Evolutionary conservation across 805 yeast species (phyloP).

Genomic region (Naumovozyma baii): DNA sequence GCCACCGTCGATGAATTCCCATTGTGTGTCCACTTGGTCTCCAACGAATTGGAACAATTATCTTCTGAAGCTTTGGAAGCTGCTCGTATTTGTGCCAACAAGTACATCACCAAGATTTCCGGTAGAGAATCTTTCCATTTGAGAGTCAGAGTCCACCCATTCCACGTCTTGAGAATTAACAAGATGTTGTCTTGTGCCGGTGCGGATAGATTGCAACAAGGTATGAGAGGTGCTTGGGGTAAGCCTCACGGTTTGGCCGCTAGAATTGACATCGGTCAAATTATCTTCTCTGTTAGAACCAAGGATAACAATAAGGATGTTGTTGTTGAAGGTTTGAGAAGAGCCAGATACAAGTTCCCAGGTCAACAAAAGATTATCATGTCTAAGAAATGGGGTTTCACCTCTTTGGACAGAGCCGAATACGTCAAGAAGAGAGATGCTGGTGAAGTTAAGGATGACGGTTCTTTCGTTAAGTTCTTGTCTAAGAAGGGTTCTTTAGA

Average conservation of each 20-base stretch:
- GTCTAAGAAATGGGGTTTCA: slow-evolving; percentile 99
- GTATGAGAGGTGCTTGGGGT: slow-evolving; percentile 99
- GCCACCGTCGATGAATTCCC: slow-evolving; percentile 99
- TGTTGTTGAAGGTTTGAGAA: slow-evolving; percentile 98
- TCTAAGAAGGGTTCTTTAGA: slow-evolving; percentile 92
- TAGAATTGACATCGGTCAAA: slow-evolving; percentile 97
- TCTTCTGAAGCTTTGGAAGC: slow-evolving; percentile 99
- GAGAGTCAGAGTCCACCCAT: slow-evolving; percentile 99
- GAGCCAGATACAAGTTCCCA: slow-evolving; percentile 99
- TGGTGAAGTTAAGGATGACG: slow-evolving; percentile 98
- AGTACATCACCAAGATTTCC: slow-evolving; percentile 93
- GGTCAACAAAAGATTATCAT: slow-evolving; percentile 99
- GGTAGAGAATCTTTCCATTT: slow-evolving; percentile 99
- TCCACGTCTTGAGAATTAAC: slow-evolving; percentile 99
- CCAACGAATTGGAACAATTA: slow-evolving; percentile 98
- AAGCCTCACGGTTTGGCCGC: slow-evolving; percentile 99
- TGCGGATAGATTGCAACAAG: slow-evolving; percentile 99
- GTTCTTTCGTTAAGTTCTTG: slow-evolving; percentile 99
- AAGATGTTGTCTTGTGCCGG: slow-evolving; percentile 99
- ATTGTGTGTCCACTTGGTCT: slow-evolving; percentile 96
- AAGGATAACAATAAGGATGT: slow-evolving; percentile 96
- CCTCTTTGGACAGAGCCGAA: slow-evolving; percentile 95
- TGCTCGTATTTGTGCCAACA: slow-evolving; percentile 99
- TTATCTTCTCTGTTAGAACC: slow-evolving; percentile 95
- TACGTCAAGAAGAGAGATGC: slow-evolving; percentile 89